Percentiles rank a stretch among this genome's conserved stretches.
Conservation (phyloP, 495 filamentous ascomycete species). For the Podospora pseudocomata region DNA sequence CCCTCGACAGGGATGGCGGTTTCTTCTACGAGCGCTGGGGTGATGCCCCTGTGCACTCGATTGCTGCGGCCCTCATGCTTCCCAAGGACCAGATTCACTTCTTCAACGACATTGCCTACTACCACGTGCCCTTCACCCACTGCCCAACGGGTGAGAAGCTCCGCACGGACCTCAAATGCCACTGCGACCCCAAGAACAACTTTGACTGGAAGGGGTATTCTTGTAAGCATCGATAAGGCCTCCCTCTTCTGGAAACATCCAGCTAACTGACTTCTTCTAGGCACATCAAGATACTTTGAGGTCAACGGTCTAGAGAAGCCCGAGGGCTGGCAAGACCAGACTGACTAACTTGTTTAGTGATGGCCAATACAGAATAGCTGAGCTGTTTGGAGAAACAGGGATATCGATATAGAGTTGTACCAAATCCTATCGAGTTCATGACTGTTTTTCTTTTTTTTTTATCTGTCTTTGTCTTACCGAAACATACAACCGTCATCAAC, state of each 20-base stretch:
- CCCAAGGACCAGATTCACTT: conserved; percentile 94
- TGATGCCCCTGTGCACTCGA: conserved; percentile 90
- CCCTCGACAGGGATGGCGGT: conserved; percentile 74
- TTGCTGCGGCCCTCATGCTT: conserved; percentile 80
- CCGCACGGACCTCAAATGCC: conserved; percentile 76
- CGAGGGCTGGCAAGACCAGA: conserved; percentile 70
- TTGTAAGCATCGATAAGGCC: conserved; percentile 55
- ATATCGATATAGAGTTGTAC: not conserved
- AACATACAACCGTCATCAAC: not conserved
- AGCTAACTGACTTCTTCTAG: conserved; percentile 25
- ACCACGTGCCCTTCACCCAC: conserved; percentile 97
- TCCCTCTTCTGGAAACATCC: not conserved
- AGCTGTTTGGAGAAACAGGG: conserved; percentile 2
- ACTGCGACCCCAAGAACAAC: conserved; percentile 92
- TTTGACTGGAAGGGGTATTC: conserved; percentile 99
- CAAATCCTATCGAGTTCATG: not conserved
- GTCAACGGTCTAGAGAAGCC: conserved; percentile 76
- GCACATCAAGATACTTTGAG: conserved; percentile 81
- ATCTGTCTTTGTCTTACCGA: not conserved
- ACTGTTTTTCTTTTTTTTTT: not conserved
- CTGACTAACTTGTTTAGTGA: conserved; percentile 43
- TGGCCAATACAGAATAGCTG: not conserved
- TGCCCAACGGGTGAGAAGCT: conserved; percentile 85
- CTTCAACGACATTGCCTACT: conserved; percentile 98
- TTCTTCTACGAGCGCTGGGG: conserved; percentile 96